Evolutionary conservation across 345 rosid genomes (phyloP).

Genomic region (Murraya koenigii): DNA sequence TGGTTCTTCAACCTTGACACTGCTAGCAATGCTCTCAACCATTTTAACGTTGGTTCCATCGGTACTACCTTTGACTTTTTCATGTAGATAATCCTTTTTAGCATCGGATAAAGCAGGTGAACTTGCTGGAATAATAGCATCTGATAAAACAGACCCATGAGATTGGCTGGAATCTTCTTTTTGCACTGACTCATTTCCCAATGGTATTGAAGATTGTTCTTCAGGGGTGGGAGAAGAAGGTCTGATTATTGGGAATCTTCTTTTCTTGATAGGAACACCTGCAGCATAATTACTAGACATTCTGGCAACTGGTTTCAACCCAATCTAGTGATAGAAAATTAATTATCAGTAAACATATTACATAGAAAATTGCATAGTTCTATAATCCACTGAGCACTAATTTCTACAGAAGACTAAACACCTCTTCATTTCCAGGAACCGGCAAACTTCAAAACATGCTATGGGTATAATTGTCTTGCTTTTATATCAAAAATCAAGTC

Average conservation of each 20-base stretch:
- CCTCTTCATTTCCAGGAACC: constrained; percentile 60
- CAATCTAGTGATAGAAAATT: constrained; percentile 46
- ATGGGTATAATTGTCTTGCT: constrained; percentile 14
- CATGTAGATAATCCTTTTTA: constrained; percentile 8
- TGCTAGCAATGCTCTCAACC: constrained; percentile 12
- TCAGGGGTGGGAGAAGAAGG: constrained; percentile 41
- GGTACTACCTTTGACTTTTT: constrained; percentile 15
- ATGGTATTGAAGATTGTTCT: constrained; percentile 22
- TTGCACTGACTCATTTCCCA: constrained; percentile 21
- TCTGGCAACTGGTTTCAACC: constrained; percentile 39
- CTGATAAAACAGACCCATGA: constrained; percentile 27
- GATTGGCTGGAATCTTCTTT: constrained; percentile 21
- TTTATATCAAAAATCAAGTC: constrained; percentile 14
- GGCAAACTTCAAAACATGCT: constrained; percentile 36
- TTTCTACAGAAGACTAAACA: constrained; percentile 25
- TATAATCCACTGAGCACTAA: constrained; percentile 11
- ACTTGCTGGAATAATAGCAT: constrained; percentile 25
- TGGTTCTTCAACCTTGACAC: constrained; percentile 31
- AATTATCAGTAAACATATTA: constrained; percentile 20
- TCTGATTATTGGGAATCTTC: constrained; percentile 50
- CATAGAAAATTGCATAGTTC: constrained; percentile 7
- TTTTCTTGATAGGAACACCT: constrained; percentile 82
- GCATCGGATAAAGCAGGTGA: constrained; percentile 28
- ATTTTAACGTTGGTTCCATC: constrained; percentile 10
- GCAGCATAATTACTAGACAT: constrained; percentile 54